Conservation (phyloP, 2,329 filamentous ascomycete genomes). For the Hyphodiscus sp. region DNA sequence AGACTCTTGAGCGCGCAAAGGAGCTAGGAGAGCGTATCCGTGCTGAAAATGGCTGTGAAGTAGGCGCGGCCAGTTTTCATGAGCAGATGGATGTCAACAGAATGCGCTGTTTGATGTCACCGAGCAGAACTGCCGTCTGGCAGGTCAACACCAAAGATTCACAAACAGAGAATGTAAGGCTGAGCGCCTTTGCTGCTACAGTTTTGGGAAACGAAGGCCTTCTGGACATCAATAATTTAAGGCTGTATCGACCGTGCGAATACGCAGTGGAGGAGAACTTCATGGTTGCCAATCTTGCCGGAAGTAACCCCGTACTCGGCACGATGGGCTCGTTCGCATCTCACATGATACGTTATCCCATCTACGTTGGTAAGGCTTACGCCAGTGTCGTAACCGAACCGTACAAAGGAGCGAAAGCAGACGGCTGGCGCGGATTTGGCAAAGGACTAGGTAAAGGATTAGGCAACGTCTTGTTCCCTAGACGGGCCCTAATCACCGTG, state of each 20-base stretch:
- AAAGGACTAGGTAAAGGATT: constrained; percentile 13
- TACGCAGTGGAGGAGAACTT: constrained; percentile 12
- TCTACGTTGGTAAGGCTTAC: constrained; percentile 13
- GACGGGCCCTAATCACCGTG: constrained; percentile 8
- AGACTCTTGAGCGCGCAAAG: neutral
- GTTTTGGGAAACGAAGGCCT: constrained; percentile 1
- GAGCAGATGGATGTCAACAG: neutral
- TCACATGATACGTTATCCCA: constrained; percentile 8
- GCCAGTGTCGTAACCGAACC: constrained; percentile 11
- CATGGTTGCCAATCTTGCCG: constrained; percentile 11
- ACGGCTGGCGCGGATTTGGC: constrained; percentile 11
- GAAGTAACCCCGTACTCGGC: constrained; percentile 13
- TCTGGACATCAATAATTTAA: constrained; percentile 7
- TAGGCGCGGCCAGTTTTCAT: neutral
- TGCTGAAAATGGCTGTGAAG: neutral
- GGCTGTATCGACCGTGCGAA: constrained; percentile 11
- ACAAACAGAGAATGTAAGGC: neutral
- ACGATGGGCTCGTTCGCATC: constrained; percentile 15
- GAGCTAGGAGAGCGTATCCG: neutral
- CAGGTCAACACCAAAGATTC: neutral
- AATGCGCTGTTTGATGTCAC: neutral
- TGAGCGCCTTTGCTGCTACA: neutral
- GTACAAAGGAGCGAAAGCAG: constrained; percentile 10
- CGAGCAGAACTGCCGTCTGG: neutral
- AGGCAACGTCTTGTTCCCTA: constrained; percentile 9